These are phyloP conservation scores for Daldinia sp. DNA, from an alignment of 2,329 filamentous ascomycete genomes.

Conservation along the genomic window DNA sequence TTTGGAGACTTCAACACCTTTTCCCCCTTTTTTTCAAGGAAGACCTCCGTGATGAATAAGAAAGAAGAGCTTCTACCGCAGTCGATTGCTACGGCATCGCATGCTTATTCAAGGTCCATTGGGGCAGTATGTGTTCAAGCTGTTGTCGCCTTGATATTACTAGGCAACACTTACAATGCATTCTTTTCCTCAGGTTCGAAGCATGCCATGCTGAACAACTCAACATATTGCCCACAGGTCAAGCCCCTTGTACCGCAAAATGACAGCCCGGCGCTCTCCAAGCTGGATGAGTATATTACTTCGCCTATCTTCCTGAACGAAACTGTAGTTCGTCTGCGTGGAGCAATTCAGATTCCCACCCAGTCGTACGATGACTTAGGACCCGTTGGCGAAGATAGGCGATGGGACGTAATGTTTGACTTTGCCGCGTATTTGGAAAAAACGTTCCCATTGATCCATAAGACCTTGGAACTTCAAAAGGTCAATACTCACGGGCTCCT, in stretches of 20 bases:
- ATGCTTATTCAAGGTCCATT: conserved; percentile 6
- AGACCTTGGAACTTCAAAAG: conserved; percentile 61
- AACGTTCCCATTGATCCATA: conserved; percentile 65
- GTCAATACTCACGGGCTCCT: conserved; percentile 71
- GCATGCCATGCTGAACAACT: neutral
- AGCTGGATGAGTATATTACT: conserved; percentile 52
- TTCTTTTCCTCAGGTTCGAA: neutral
- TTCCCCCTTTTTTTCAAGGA: neutral
- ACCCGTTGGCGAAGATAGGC: conserved; percentile 64
- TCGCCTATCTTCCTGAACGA: conserved; percentile 52
- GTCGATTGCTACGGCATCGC: neutral
- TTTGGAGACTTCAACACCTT: neutral
- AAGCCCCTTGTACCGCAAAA: conserved; percentile 51
- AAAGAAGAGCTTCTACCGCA: conserved; percentile 22
- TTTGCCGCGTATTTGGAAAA: conserved; percentile 63
- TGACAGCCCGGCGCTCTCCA: conserved; percentile 45
- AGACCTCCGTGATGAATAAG: conserved; percentile 6
- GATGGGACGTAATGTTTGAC: conserved; percentile 69
- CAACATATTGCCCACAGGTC: conserved; percentile 52
- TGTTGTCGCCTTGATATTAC: conserved; percentile 8
- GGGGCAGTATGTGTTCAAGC: conserved; percentile 14
- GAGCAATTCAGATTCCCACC: conserved; percentile 66
- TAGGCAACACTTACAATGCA: conserved; percentile 15
- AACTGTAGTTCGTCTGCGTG: conserved; percentile 54
- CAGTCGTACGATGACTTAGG: conserved; percentile 68